phyloP scores from a whole-genome alignment of 2,329 filamentous ascomycete species.

The Paecilomyces niveus region DNA sequence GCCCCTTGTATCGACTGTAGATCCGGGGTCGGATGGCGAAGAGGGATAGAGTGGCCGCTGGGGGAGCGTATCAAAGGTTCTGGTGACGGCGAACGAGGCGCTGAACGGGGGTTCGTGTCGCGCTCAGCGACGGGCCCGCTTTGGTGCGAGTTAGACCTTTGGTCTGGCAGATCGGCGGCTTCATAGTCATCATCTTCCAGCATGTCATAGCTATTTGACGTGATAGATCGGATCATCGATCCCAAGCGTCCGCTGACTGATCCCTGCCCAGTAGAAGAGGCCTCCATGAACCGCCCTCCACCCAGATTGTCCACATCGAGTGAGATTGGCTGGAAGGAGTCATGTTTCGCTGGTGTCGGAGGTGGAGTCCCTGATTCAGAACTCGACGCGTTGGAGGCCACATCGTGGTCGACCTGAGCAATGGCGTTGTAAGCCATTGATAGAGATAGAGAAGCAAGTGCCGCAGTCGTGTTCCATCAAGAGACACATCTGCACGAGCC shows the following conservation, averaged over 20 bases:
- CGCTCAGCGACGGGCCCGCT: background rate
- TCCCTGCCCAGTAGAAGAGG: conserved; percentile 19
- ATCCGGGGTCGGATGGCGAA: conserved; percentile 43
- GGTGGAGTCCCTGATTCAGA: conserved; percentile 29
- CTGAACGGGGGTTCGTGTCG: background rate
- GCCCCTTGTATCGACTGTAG: conserved; percentile 45
- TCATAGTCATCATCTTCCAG: conserved; percentile 41
- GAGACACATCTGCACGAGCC: background rate
- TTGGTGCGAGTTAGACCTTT: background rate
- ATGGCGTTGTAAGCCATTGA: conserved; percentile 39
- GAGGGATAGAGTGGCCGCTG: conserved; percentile 34
- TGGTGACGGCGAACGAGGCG: conserved; percentile 12
- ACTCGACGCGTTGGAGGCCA: conserved; percentile 18
- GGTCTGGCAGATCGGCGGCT: conserved; percentile 17
- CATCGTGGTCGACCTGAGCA: conserved; percentile 34
- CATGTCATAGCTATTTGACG: conserved; percentile 36
- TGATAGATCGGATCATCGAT: conserved; percentile 32
- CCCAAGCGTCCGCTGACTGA: conserved; percentile 15
- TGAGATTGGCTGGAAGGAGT: conserved; percentile 22
- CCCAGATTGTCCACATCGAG: conserved; percentile 25
- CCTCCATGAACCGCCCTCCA: conserved; percentile 18
- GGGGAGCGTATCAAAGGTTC: conserved; percentile 31
- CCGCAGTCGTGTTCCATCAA: conserved; percentile 8
- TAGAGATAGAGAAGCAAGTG: conserved; percentile 5
- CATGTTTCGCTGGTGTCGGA: conserved; percentile 11